Percentiles rank a stretch among this genome's conserved stretches.
phyloP scores from a whole-genome alignment of 495 filamentous ascomycete genomes.

The Podospora pseudocomata region DNA sequence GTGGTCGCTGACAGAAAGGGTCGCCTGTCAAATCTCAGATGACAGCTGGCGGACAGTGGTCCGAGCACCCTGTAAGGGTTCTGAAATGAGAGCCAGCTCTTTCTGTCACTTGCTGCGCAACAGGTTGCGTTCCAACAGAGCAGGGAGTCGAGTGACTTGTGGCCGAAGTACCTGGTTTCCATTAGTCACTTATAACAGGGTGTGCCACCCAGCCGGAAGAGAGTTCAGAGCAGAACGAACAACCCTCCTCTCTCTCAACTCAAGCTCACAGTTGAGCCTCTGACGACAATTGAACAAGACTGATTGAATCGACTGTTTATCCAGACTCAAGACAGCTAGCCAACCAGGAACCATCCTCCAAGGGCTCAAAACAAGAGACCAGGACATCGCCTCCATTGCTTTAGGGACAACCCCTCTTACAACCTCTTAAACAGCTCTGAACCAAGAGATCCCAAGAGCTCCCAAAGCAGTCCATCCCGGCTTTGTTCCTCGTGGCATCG shows the following conservation, averaged over 20 bases:
- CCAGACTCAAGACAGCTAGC: neutral
- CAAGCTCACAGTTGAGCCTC: constrained; percentile 2
- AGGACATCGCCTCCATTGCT: neutral
- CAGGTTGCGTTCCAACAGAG: constrained; percentile 14
- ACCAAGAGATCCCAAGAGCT: neutral
- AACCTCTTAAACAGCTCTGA: neutral
- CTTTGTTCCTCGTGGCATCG: neutral
- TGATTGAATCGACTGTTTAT: neutral
- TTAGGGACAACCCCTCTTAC: neutral
- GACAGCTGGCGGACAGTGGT: constrained; percentile 8
- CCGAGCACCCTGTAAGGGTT: constrained; percentile 5
- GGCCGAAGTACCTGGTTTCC: constrained; percentile 26
- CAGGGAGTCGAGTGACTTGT: constrained; percentile 23
- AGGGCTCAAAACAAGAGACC: neutral
- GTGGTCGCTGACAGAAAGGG: constrained; percentile 3
- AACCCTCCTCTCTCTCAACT: constrained; percentile 15
- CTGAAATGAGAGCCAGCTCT: constrained; percentile 6
- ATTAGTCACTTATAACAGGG: constrained; percentile 32
- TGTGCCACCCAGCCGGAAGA: constrained; percentile 26
- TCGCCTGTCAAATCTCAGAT: neutral
- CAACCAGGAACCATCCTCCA: neutral
- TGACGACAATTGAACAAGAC: constrained; percentile 9
- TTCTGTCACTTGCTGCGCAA: constrained; percentile 6
- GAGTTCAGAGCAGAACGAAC: constrained; percentile 8
- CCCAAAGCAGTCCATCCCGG: neutral